A percentile compares a stretch with the other conserved stretches of the same genome.
Evolutionary conservation across 2,329 filamentous ascomycete species (phyloP).

Genomic region (Paraconiothyrium sp.): DNA sequence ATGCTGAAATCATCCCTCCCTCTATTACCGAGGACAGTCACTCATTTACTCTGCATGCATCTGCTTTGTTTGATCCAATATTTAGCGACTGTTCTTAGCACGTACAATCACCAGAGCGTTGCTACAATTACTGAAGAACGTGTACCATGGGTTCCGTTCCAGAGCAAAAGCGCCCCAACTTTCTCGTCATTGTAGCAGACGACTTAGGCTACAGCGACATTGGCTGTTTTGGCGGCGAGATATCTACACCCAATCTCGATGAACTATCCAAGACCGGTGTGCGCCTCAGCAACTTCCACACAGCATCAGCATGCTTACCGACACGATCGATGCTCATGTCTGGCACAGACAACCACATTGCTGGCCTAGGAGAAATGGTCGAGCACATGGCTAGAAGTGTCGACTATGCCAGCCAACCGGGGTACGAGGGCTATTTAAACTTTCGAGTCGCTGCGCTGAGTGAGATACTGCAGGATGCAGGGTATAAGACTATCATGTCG

Average conservation of each 20-base stretch:
- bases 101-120: too few relatives aligned
- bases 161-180: slow-evolving; percentile 61
- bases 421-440: slow-evolving; percentile 72
- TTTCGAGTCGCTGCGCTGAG: slow-evolving; percentile 66
- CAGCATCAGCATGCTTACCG: slow-evolving; percentile 71
- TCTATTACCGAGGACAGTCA: too few relatives aligned
- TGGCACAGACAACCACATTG: slow-evolving; percentile 69
- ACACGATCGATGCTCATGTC: slow-evolving; percentile 67
- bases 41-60: too few relatives aligned
- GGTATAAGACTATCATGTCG: slow-evolving; percentile 26
- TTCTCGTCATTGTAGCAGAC: slow-evolving; percentile 67
- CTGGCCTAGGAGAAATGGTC: slow-evolving; percentile 66
- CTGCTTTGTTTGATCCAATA: too few relatives aligned
- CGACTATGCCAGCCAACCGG: slow-evolving; percentile 62
- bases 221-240: slow-evolving; percentile 68
- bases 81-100: too few relatives aligned
- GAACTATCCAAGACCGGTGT: slow-evolving; percentile 60
- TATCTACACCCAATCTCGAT: slow-evolving; percentile 60
- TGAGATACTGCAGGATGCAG: slow-evolving; percentile 63
- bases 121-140: too few relatives aligned
- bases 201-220: slow-evolving; percentile 70
- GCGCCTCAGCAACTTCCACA: slow-evolving; percentile 71
- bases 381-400: slow-evolving; percentile 63
- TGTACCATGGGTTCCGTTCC: neutral
- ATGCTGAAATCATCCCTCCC: too few relatives aligned